A percentile compares a stretch with the other conserved stretches of the same genome.
Evolutionary conservation across 225 moss, liverwort and hornwort species (phyloP).

Genomic region (Marchantia polymorpha): DNA sequence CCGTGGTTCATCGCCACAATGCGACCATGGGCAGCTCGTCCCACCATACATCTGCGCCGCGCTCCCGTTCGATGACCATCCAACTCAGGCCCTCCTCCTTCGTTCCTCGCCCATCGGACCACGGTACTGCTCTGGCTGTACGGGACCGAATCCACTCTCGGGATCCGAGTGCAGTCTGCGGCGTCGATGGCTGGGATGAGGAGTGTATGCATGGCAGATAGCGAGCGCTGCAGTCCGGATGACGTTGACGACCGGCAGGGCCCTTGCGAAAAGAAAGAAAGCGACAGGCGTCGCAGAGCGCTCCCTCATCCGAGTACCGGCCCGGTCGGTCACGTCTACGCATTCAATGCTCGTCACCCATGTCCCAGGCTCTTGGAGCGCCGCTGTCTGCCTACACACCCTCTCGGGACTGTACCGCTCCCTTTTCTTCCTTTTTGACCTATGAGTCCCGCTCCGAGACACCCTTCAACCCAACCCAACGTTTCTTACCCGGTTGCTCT

Average conservation of each 20-base stretch:
- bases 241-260: too few relatives aligned
- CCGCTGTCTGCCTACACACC: not conserved
- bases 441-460: not conserved
- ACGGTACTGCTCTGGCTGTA: too few relatives aligned
- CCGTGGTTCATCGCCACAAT: not conserved
- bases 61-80: not conserved
- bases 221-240: not conserved
- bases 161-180: not conserved
- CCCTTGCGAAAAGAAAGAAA: not conserved
- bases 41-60: not conserved
- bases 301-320: too few relatives aligned
- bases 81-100: too few relatives aligned
- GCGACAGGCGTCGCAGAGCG: too few relatives aligned
- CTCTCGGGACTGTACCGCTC: not conserved
- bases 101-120: not conserved
- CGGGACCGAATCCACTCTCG: too few relatives aligned
- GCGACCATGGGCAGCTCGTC: not conserved
- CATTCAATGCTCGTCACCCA: not conserved
- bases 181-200: too few relatives aligned
- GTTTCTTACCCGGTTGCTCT: not conserved
- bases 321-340: not conserved
- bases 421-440: not conserved
- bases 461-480: not conserved
- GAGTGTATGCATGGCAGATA: not conserved
- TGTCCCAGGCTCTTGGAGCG: conserved; percentile 11